phyloP scores from a whole-genome alignment of 768 basidiomycete species.

The Butyriboletus loyo region DNA sequence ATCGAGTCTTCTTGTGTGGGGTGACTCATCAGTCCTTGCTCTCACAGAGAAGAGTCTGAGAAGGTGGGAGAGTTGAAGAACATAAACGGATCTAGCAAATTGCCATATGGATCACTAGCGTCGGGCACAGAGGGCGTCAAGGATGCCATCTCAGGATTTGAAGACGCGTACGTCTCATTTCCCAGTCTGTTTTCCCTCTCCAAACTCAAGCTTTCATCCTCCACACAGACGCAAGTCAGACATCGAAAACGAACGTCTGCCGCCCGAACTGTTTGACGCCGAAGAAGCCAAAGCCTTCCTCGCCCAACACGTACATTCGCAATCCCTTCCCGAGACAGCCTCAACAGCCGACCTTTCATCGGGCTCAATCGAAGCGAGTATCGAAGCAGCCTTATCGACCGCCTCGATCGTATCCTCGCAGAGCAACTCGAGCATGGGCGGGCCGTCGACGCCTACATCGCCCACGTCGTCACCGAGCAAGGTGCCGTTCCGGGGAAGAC shows the following conservation, averaged over 20 bases:
- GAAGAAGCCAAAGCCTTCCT: constrained; percentile 65
- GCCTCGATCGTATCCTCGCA: constrained; percentile 23
- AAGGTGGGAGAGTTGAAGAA: constrained; percentile 95
- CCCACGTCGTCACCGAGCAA: constrained; percentile 47
- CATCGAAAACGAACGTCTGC: constrained; percentile 98
- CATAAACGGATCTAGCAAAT: constrained; percentile 69
- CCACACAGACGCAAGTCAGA: constrained; percentile 84
- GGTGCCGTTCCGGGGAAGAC: constrained; percentile 64
- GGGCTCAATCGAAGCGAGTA: constrained; percentile 40
- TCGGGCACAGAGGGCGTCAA: constrained; percentile 92
- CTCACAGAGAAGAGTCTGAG: constrained; percentile 91
- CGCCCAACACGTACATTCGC: constrained; percentile 29
- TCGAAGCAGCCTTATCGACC: constrained; percentile 30
- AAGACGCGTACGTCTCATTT: constrained; percentile 77
- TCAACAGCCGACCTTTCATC: constrained; percentile 41
- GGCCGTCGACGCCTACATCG: constrained; percentile 26
- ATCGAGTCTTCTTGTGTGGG: neutral
- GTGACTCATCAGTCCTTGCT: neutral
- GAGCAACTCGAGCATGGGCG: constrained; percentile 19
- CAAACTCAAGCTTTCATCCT: neutral
- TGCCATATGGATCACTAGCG: constrained; percentile 82
- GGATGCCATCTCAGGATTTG: constrained; percentile 89
- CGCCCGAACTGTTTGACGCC: constrained; percentile 90
- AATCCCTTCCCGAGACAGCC: constrained; percentile 54
- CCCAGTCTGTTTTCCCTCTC: neutral